Percentiles rank a stretch among this genome's conserved stretches.
phyloP scores from a whole-genome alignment of 139 green algal species.

The Picochlorum sp. region DNA sequence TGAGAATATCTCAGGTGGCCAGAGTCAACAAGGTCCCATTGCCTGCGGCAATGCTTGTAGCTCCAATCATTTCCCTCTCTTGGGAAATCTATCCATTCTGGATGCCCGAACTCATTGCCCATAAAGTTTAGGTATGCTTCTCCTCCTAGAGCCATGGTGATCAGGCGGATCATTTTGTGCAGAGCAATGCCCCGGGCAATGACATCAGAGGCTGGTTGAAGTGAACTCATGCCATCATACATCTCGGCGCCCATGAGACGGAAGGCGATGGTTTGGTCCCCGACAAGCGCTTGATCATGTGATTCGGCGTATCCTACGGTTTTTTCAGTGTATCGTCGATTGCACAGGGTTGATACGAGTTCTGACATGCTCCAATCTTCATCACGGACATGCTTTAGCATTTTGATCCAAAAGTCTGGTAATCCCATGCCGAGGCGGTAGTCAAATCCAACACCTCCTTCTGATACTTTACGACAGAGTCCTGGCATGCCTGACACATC shows the following conservation, averaged over 20 bases:
- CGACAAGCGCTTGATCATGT: slow-evolving; percentile 86
- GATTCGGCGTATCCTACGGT: slow-evolving; percentile 77
- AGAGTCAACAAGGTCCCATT: slow-evolving; percentile 59
- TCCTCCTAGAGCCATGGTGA: slow-evolving; percentile 51
- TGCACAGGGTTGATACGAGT: slow-evolving; percentile 80
- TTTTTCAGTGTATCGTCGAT: slow-evolving; percentile 72
- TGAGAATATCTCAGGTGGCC: slow-evolving; percentile 77
- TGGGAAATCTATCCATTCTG: slow-evolving; percentile 95
- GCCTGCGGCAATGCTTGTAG: slow-evolving; percentile 72
- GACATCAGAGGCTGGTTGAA: slow-evolving; percentile 28
- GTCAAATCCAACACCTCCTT: slow-evolving; percentile 92
- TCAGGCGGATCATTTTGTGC: slow-evolving; percentile 69
- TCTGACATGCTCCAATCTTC: slow-evolving; percentile 76
- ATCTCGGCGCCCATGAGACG: slow-evolving; percentile 65
- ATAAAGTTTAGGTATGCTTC: slow-evolving; percentile 85
- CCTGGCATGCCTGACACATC: slow-evolving; percentile 91
- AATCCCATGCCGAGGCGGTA: slow-evolving; percentile 85
- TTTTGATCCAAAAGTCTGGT: slow-evolving; percentile 81
- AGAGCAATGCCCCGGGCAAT: slow-evolving; percentile 66
- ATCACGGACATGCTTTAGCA: slow-evolving; percentile 63
- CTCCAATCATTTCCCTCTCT: slow-evolving; percentile 91
- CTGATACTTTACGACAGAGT: slow-evolving; percentile 72
- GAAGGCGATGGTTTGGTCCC: slow-evolving; percentile 49
- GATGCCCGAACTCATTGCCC: slow-evolving; percentile 95
- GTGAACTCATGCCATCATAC: slow-evolving; percentile 67